A percentile compares a stretch with the other conserved stretches of the same genome.
Conservation (phyloP, 768 basidiomycete genomes). For the Mycena metata region DNA sequence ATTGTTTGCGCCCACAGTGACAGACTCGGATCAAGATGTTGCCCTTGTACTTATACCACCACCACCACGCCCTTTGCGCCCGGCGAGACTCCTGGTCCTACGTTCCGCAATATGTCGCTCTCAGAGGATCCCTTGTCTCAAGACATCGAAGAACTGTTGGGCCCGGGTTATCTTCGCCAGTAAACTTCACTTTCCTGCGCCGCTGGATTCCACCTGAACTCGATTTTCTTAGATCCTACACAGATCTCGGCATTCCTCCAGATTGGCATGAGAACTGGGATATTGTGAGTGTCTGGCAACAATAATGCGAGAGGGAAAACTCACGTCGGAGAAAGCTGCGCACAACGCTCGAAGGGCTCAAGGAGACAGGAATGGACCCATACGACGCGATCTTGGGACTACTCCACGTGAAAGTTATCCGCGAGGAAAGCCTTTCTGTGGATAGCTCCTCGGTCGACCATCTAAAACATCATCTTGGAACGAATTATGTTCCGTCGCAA, state of each 20-base stretch:
- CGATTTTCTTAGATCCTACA: not conserved
- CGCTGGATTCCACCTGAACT: no score
- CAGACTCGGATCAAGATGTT: no score
- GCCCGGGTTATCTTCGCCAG: no score
- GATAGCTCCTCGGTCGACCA: not conserved
- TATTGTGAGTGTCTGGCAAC: not conserved
- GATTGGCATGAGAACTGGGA: slow-evolving; percentile 12
- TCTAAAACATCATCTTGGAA: slow-evolving; percentile 4
- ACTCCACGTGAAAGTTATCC: not conserved
- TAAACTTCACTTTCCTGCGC: no score
- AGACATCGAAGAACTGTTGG: no score
- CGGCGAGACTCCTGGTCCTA: no score
- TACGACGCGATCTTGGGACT: not conserved
- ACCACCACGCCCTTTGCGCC: no score
- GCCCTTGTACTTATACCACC: no score
- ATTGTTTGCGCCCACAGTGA: no score
- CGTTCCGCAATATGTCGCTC: no score
- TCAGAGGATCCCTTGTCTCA: no score
- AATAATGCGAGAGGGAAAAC: no score
- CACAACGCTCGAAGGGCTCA: not conserved
- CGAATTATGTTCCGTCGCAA: slow-evolving; percentile 15
- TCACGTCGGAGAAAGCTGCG: not conserved
- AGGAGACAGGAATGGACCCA: not conserved
- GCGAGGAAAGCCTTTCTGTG: not conserved
- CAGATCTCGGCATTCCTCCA: not conserved